Conservation (phyloP, 495 filamentous ascomycete species). For the Penicillium taxi region DNA sequence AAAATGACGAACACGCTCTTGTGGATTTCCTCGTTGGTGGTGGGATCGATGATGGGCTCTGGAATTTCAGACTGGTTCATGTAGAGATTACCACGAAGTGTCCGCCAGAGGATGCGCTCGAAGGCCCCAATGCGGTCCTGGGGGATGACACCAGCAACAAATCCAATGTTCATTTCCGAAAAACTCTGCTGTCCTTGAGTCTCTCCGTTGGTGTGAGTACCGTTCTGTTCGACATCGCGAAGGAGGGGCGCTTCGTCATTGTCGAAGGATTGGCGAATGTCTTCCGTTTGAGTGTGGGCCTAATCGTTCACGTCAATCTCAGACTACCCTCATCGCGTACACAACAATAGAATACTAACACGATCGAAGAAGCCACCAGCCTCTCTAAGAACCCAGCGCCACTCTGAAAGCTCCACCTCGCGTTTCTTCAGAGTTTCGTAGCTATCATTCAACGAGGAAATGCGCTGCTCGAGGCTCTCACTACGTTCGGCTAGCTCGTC, state of each 20-base stretch:
- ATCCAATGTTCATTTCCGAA: constrained; percentile 97
- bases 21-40: constrained; percentile 78
- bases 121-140: constrained; percentile 89
- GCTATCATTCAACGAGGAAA: constrained; percentile 88
- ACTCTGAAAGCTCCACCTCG: constrained; percentile 93
- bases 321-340: constrained; percentile 15
- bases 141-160: constrained; percentile 95
- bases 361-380: constrained; percentile 96
- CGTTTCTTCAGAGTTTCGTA: constrained; percentile 97
- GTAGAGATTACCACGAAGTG: constrained; percentile 93
- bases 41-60: constrained; percentile 86
- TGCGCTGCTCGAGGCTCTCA: constrained; percentile 83
- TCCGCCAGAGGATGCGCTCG: constrained; percentile 94
- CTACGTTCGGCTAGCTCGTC: constrained; percentile 89
- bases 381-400: constrained; percentile 94
- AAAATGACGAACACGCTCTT: constrained; percentile 99
- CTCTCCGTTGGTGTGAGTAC: constrained; percentile 54
- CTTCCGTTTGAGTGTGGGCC: constrained; percentile 91
- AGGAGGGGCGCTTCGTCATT: constrained; percentile 77
- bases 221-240: constrained; percentile 77
- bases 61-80: constrained; percentile 99
- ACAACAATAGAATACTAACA: constrained; percentile 24
- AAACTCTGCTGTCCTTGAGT: constrained; percentile 72
- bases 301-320: constrained; percentile 18
- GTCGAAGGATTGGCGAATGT: constrained; percentile 86